A percentile compares a stretch with the other conserved stretches of the same genome.
Evolutionary conservation across 2,329 filamentous ascomycete species (phyloP).

Genomic region (Sphaerulina musiva): DNA sequence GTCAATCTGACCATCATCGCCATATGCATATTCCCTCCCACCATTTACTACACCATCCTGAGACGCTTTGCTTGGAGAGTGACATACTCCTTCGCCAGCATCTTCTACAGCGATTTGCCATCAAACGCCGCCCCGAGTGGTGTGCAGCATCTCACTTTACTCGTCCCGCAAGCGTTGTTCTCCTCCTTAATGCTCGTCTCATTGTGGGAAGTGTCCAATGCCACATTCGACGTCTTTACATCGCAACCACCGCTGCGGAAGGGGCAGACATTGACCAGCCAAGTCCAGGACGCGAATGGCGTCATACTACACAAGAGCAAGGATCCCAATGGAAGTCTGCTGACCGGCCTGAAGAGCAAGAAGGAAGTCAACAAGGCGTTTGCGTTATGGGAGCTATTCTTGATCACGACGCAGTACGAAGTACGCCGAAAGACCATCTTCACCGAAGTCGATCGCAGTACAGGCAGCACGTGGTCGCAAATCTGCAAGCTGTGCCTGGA

Average conservation of each 20-base stretch:
- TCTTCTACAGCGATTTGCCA: constrained; percentile 66
- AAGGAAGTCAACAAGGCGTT: constrained; percentile 74
- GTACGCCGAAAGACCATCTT: constrained; percentile 76
- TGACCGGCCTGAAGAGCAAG: constrained; percentile 77
- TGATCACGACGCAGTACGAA: constrained; percentile 69
- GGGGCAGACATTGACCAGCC: constrained; percentile 71
- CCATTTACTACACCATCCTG: constrained; percentile 58
- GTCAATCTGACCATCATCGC: constrained; percentile 19
- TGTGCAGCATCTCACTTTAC: constrained; percentile 35
- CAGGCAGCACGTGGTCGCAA: constrained; percentile 75
- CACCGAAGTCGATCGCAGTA: constrained; percentile 73
- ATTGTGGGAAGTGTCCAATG: constrained; percentile 71
- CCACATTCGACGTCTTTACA: constrained; percentile 73
- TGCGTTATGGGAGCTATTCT: constrained; percentile 82
- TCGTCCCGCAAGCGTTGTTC: constrained; percentile 33
- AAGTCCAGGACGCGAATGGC: constrained; percentile 54
- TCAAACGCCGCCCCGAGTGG: constrained; percentile 56
- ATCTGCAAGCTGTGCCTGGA: constrained; percentile 63
- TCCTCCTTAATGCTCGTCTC: constrained; percentile 62
- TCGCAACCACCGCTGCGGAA: constrained; percentile 76
- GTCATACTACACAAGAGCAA: constrained; percentile 25
- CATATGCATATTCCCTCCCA: constrained; percentile 16
- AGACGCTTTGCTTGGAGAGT: constrained; percentile 61
- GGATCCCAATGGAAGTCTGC: constrained; percentile 82
- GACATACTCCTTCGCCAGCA: constrained; percentile 62